Base-by-base conservation (phyloP, 768 basidiomycete genomes). In the Saitozyma podzolica region DNA sequence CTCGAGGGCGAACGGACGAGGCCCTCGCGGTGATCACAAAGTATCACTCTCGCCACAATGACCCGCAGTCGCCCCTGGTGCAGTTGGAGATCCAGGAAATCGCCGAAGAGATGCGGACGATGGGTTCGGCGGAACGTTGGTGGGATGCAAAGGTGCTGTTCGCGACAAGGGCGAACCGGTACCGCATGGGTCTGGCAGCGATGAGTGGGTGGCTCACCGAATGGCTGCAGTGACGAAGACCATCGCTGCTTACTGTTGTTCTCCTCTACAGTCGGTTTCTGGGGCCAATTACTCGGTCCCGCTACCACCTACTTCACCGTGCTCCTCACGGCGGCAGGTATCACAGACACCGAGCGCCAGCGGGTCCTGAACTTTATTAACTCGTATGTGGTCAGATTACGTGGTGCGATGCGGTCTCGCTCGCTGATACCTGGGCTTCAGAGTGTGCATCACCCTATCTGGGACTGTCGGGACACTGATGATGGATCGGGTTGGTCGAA, bases 141-240 rank as follows among this genome's bases (percentile, higher is more conserved):
- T 86, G 85, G 85, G 84, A 85, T 69, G 85, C 84, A 78, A 76
- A 83, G 48, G 81, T 82, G 11, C 72, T 85, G 20, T 85, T 86
- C 78, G 80, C 76, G 47, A 83, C 81, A 41, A 74, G 76, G 8
- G 82, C 81, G 9, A 82, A 83, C 71, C 78, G 84, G 55, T 83
- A 83, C 70, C 79, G 84, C 17, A 80, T 83, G 19, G 82, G 81
- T 57, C 83, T 85, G 82, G 82, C 84, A 53, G 82, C 84, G 58
- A 75, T 85, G 43, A 84, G 29, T 29, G 29, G 29, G 29, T 29
- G 29, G 29, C 29, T 29, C 29, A 29, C 29, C 29, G 29, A 29
- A 29, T 29, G 29, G 29, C 29, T 29, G 29, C 29, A 29, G 29
- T 2, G 29, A 29, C 29, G 29, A 29, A 29, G 29, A 29, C 29